Percentiles rank a stretch among this genome's conserved stretches.
These are phyloP conservation scores for Oryza longistaminata DNA, from an alignment of 176 grass and related monocot genomes.

Conservation along the genomic window DNA sequence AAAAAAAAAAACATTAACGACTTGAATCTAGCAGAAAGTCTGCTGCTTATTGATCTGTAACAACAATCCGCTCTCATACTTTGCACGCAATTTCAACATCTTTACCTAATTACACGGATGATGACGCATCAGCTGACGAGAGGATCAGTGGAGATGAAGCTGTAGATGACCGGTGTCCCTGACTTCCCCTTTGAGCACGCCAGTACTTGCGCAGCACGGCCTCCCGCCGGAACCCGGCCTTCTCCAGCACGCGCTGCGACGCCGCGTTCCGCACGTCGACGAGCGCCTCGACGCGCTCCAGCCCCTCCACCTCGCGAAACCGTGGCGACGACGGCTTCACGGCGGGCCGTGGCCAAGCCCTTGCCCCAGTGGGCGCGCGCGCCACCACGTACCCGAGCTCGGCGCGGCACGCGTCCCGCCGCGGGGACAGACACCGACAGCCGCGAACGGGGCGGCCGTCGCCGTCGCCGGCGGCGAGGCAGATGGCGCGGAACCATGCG, in stretches of 20 bases:
- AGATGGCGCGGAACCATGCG: conserved; percentile 75
- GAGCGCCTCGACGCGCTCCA: conserved; percentile 71
- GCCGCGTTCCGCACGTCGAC: conserved; percentile 63
- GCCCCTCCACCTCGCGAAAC: conserved; percentile 53
- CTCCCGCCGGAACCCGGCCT: conserved; percentile 74
- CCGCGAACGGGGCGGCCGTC: conserved; percentile 44
- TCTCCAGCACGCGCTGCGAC: conserved; percentile 86
- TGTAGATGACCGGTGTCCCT: conserved; percentile 57
- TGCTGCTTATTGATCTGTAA: neutral
- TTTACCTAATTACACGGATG: neutral
- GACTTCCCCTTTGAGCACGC: conserved; percentile 34
- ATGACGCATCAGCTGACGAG: conserved; percentile 20
- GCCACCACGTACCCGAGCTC: conserved; percentile 82
- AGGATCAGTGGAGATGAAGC: conserved; percentile 60
- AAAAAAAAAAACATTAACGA: neutral
- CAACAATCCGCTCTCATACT: neutral
- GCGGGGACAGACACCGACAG: conserved; percentile 65
- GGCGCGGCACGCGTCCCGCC: conserved; percentile 41
- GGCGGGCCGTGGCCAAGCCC: conserved; percentile 58
- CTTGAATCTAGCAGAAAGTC: neutral
- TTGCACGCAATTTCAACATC: neutral
- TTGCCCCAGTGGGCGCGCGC: conserved; percentile 60
- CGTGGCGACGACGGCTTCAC: conserved; percentile 36
- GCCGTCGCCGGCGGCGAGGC: conserved; percentile 19
- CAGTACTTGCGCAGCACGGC: conserved; percentile 56